Conservation (phyloP, 225 moss, liverwort and hornwort species). For the Polytrichum commune region DNA sequence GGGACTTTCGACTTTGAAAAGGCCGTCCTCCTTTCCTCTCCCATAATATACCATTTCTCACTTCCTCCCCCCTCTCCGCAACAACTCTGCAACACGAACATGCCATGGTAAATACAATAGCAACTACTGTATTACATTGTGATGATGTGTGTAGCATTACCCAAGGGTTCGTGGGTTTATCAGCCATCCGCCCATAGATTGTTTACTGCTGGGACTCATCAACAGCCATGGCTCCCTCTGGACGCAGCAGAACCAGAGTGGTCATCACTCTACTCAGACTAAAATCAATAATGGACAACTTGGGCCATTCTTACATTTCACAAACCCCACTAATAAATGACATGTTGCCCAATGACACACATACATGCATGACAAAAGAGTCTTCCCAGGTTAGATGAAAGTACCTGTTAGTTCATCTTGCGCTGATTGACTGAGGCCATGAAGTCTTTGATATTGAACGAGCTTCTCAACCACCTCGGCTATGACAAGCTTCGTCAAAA, state of each 20-base stretch:
- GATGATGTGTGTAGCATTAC: not conserved
- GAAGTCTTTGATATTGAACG: slow-evolving; percentile 7
- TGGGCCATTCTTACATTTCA: not conserved
- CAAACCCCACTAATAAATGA: not conserved
- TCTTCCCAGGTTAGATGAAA: not conserved
- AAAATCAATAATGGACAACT: not conserved
- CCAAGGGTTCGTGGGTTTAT: not conserved
- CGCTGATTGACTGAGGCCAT: not conserved
- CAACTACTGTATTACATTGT: not conserved
- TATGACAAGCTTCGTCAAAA: slow-evolving; percentile 42
- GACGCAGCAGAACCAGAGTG: not conserved
- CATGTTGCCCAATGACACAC: not conserved
- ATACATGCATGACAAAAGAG: not conserved
- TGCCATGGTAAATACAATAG: slow-evolving; percentile 1
- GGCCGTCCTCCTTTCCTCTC: slow-evolving; percentile 2
- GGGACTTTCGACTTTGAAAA: not conserved
- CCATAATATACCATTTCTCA: slow-evolving; percentile 1
- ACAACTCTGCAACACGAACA: slow-evolving; percentile 9
- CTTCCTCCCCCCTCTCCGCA: slow-evolving; percentile 12
- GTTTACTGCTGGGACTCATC: not conserved
- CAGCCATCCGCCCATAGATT: not conserved
- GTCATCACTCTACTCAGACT: not conserved
- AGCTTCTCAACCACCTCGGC: slow-evolving; percentile 41
- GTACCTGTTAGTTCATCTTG: slow-evolving; percentile 11
- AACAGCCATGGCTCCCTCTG: not conserved